Conservation (phyloP, 352 stramenopile species). For the Phytophthora pisi region DNA sequence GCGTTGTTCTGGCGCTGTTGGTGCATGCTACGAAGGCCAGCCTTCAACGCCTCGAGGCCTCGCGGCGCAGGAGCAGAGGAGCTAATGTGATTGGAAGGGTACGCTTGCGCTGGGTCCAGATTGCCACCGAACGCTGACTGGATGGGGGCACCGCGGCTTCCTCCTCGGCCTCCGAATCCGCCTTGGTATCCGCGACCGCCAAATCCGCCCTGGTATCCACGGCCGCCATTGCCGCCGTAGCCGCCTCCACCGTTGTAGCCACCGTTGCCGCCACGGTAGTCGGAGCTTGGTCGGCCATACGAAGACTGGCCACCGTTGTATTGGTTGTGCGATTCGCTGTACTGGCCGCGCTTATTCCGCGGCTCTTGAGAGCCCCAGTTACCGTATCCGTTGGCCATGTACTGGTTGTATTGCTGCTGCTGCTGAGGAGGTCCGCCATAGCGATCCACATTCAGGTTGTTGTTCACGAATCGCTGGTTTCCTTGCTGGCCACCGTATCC, state of each 20-base stretch:
- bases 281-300: conserved; percentile 40
- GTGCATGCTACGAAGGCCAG: conserved; percentile 86
- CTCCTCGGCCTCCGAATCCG: conserved; percentile 28
- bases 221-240: conserved; percentile 4
- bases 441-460: conserved; percentile 76
- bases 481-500: conserved; percentile 47
- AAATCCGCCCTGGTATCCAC: conserved; percentile 19
- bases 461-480: conserved; percentile 41
- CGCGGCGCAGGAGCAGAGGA: conserved; percentile 42
- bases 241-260: conserved; percentile 25
- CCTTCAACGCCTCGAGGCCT: conserved; percentile 77
- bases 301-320: conserved; percentile 30
- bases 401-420: conserved; percentile 71
- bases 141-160: conserved; percentile 52
- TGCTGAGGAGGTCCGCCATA: conserved; percentile 40
- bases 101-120: conserved; percentile 56
- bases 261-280: conserved; percentile 32
- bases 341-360: conserved; percentile 75
- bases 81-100: conserved; percentile 46
- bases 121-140: conserved; percentile 69
- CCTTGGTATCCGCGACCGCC: conserved; percentile 34
- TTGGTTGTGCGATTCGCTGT: conserved; percentile 41
- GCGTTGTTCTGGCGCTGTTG: conserved; percentile 58
- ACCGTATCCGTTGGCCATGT: conserved; percentile 73
- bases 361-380: conserved; percentile 83